Conservation (phyloP, 352 stramenopile genomes). For the Globisporangium ultimum region DNA sequence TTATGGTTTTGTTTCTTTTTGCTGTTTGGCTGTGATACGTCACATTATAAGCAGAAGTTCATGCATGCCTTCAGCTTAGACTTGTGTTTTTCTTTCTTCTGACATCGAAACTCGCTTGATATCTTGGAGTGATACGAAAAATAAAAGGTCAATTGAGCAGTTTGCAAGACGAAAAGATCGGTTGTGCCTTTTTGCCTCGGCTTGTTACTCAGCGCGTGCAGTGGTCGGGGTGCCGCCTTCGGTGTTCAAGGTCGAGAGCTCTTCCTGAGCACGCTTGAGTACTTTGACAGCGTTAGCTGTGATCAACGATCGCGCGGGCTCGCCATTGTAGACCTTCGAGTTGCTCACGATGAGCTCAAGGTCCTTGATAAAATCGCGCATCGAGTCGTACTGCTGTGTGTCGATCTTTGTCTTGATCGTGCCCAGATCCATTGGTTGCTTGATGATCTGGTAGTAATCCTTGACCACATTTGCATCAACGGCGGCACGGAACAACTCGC, state of each 20-base stretch:
- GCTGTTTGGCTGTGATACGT: no score
- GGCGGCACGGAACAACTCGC: conserved; percentile 63
- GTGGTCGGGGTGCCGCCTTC: not conserved
- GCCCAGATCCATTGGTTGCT: conserved; percentile 81
- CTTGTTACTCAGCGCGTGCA: not conserved
- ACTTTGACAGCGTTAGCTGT: conserved; percentile 76
- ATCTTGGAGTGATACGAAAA: no score
- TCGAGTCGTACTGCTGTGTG: conserved; percentile 68
- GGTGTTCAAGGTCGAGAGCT: conserved; percentile 58
- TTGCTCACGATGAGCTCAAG: conserved; percentile 86
- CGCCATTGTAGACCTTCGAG: conserved; percentile 80
- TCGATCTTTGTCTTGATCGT: conserved; percentile 67
- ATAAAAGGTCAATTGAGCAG: not conserved
- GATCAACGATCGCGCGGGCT: conserved; percentile 63
- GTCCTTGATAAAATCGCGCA: conserved; percentile 85
- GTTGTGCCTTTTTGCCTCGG: not conserved
- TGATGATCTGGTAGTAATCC: conserved; percentile 85
- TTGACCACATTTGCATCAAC: conserved; percentile 60
- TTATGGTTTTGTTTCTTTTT: no score
- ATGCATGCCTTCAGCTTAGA: no score
- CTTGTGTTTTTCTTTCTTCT: no score
- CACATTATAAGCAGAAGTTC: no score
- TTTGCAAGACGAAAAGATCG: not conserved
- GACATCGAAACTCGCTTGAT: no score
- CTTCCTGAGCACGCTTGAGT: conserved; percentile 71